Conservation (phyloP, 345 rosid genomes). For the Gossypium thurberi region DNA sequence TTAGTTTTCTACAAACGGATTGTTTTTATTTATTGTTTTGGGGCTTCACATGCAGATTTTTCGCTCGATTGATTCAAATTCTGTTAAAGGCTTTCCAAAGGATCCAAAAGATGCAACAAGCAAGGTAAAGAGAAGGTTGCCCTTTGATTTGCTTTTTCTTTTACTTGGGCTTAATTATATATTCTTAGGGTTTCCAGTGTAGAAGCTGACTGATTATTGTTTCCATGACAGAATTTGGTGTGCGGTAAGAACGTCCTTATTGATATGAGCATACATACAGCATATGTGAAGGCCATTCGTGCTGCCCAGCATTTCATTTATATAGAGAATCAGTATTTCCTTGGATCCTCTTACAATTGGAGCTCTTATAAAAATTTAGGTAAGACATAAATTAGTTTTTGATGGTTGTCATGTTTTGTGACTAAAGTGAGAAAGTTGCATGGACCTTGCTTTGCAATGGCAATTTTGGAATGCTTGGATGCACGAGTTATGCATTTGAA, state of each 20-base stretch:
- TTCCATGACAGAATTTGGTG: conserved; percentile 59
- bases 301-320: conserved; percentile 94
- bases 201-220: conserved; percentile 21
- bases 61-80: conserved; percentile 91
- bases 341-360: conserved; percentile 93
- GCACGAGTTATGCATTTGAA: neutral
- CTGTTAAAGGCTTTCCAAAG: conserved; percentile 85
- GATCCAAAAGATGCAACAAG: conserved; percentile 71
- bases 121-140: conserved; percentile 40
- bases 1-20: neutral
- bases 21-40: conserved; percentile 4
- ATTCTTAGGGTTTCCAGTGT: neutral
- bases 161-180: neutral
- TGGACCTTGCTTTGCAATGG: neutral
- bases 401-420: neutral
- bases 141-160: neutral
- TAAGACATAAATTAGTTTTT: conserved; percentile 17
- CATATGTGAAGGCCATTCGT: conserved; percentile 94
- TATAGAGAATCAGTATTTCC: conserved; percentile 93
- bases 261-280: conserved; percentile 98
- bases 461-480: neutral
- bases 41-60: conserved; percentile 51
- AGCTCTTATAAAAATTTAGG: conserved; percentile 68
- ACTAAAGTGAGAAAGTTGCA: neutral
- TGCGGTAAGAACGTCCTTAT: conserved; percentile 92